These are phyloP conservation scores for Sphagnum contortum DNA, from an alignment of 225 moss, liverwort and hornwort species.

Conservation along the genomic window DNA sequence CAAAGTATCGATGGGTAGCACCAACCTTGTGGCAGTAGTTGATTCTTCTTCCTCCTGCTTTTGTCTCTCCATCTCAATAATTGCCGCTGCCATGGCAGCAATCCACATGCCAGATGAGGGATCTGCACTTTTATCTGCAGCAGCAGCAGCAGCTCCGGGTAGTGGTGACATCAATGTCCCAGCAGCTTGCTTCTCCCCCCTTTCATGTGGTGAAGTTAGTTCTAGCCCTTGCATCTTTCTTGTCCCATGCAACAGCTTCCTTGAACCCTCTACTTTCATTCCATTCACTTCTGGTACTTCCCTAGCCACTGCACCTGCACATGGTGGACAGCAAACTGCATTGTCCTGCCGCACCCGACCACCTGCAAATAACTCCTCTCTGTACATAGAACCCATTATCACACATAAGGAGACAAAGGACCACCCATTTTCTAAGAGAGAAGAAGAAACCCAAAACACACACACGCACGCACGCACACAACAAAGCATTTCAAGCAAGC, in stretches of 20 bases:
- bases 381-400: background rate
- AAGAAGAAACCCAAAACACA: too few relatives aligned
- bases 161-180: background rate
- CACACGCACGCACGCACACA: too few relatives aligned
- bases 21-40: background rate
- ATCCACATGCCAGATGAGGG: too few relatives aligned
- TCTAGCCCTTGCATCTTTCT: too few relatives aligned
- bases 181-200: constrained; percentile 13
- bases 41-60: background rate
- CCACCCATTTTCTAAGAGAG: too few relatives aligned
- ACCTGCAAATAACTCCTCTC: constrained; percentile 8
- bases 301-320: constrained; percentile 28
- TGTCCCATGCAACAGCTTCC: background rate
- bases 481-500: too few relatives aligned
- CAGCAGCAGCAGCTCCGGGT: too few relatives aligned
- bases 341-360: background rate
- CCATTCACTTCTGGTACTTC: constrained; percentile 24
- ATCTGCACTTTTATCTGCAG: too few relatives aligned
- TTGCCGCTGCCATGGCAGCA: too few relatives aligned
- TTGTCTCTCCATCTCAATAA: too few relatives aligned
- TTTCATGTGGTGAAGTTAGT: too few relatives aligned
- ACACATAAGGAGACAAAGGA: too few relatives aligned
- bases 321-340: background rate
- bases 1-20: constrained; percentile 15
- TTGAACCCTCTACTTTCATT: constrained; percentile 9